Evolutionary conservation across 345 rosid genomes (phyloP), one percentile per base, ranked within the genome.

Genomic region (Eucalyptus fibrosa): DNA sequence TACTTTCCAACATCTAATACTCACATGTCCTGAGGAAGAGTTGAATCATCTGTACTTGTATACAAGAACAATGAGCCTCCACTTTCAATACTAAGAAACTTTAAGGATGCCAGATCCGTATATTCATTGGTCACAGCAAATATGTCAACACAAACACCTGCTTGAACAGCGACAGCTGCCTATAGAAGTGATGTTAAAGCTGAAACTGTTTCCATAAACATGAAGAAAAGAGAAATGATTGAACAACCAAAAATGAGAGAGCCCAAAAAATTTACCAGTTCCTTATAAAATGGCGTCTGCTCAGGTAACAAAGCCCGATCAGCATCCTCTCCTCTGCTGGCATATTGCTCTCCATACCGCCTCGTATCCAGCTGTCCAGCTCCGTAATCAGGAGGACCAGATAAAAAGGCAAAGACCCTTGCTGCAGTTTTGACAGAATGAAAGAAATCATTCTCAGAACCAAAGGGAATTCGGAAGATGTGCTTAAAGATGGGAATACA

Each of bases 1-100:
- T 32, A 28, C 50, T 60, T 87, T 62, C 34, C 37, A 82, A 85
- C 8, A 87, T 86, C 83, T 85, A 56, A 88, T 89, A 94, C 99
- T 96, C 92, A 97, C 99, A 98, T 97, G 94, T 98, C 99, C 95
- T 96, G 99, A 92, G 99, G 99, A 93, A 98, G 98, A 34, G 99
- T 97, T 42, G 99, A 98, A 90, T 97, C 99, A 93, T 98, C 99
- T 5, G 99, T 96, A 91, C 92, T 97, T 90, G 99, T 92, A 93
- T 97, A 96, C 77, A 97, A 91, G 91, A 97, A 96, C 87, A 98
- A 87, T 12, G 99, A 96, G 86, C 99, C 99, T n/a, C 99, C 99
- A 94, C 99, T 97, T 93, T 97, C 99, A 87, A 98, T 96, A 91
- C 99, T 96, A 88, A 98, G 99, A 92, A 98, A 98, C 89, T 98